Evolutionary conservation across 257 asterid species (phyloP).

Genomic region (Nicotiana tomentosiformis): DNA sequence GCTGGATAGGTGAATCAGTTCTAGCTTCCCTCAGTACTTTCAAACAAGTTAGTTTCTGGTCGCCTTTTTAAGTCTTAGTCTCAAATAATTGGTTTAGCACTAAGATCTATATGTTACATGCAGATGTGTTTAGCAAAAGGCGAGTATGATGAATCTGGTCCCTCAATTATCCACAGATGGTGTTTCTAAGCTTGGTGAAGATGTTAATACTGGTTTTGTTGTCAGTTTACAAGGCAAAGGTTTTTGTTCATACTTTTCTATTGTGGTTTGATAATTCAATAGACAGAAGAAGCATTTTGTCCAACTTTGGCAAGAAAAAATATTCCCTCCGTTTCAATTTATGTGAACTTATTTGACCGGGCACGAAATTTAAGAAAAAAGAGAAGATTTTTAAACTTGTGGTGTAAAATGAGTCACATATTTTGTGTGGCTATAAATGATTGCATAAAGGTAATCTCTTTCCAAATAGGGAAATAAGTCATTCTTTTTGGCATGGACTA

Average conservation of each 20-base stretch:
- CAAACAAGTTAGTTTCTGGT: neutral
- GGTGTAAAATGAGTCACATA: no score
- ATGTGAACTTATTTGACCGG: no score
- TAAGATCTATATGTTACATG: neutral
- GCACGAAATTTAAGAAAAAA: no score
- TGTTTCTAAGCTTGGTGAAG: neutral
- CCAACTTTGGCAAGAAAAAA: neutral
- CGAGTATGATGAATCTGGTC: neutral
- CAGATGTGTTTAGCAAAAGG: neutral
- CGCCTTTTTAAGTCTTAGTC: neutral
- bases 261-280: neutral
- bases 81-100: no score
- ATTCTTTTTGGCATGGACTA: no score
- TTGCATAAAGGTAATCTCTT: no score
- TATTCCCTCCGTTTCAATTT: neutral
- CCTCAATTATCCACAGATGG: neutral
- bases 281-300: neutral
- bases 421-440: no score
- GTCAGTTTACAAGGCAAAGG: no score
- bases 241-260: neutral
- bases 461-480: no score
- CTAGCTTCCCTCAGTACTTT: neutral
- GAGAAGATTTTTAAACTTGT: no score
- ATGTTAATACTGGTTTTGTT: no score
- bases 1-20: neutral